Conservation (phyloP, 2,329 filamentous ascomycete species). For the Cercospora citrullina region DNA sequence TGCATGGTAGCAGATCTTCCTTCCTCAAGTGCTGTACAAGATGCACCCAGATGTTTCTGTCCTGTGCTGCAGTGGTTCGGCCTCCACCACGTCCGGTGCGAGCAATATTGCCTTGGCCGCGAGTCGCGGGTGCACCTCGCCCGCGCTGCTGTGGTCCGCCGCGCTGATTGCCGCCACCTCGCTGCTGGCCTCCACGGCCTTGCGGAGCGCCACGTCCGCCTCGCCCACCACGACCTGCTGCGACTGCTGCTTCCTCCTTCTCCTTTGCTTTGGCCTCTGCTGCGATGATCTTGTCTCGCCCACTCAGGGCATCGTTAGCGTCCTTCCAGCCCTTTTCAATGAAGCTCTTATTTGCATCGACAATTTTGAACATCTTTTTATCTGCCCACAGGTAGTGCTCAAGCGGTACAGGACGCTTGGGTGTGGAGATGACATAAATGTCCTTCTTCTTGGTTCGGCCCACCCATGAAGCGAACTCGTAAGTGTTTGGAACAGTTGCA, state of each 20-base stretch:
- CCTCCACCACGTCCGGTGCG: conserved; percentile 81
- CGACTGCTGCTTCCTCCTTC: conserved; percentile 50
- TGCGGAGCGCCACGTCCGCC: conserved; percentile 51
- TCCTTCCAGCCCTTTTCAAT: conserved; percentile 93
- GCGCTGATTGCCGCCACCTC: conserved; percentile 47
- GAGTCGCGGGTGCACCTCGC: conserved; percentile 55
- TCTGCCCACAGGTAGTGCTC: conserved; percentile 95
- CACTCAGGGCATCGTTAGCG: conserved; percentile 77
- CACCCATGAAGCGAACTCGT: conserved; percentile 98
- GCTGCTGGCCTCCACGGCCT: conserved; percentile 55
- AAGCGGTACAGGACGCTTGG: conserved; percentile 89
- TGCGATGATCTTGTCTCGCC: conserved; percentile 72
- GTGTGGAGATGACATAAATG: conserved; percentile 97
- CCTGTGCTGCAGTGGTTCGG: conserved; percentile 85
- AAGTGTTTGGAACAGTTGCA: conserved; percentile 93
- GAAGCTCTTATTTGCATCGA: conserved; percentile 88
- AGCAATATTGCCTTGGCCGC: conserved; percentile 81
- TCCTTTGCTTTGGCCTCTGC: conserved; percentile 47
- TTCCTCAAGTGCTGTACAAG: conserved; percentile 89
- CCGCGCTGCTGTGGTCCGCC: conserved; percentile 55
- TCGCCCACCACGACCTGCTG: conserved; percentile 54
- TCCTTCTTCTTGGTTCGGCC: conserved; percentile 97
- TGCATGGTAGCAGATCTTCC: conserved; percentile 81
- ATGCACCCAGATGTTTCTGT: conserved; percentile 95
- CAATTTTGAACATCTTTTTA: conserved; percentile 91